Conservation (phyloP, 306 rosid species). For the Betula pendula region DNA sequence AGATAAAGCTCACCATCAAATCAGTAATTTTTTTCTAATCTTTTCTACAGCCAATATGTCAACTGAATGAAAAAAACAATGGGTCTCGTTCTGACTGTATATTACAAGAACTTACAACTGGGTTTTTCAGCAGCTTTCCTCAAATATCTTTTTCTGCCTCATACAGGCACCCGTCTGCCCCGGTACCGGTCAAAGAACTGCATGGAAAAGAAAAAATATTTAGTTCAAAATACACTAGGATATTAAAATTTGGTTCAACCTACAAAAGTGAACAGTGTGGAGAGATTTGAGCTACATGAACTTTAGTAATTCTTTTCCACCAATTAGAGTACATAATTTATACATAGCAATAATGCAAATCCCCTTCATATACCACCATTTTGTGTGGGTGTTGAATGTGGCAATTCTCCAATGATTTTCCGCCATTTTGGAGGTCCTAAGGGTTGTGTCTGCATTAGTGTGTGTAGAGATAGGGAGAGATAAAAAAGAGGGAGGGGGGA, state of each 20-base stretch:
- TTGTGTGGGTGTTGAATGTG: not conserved
- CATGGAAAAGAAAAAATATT: constrained; percentile 27
- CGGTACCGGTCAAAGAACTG: constrained; percentile 87
- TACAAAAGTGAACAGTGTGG: not conserved
- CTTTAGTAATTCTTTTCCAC: not conserved
- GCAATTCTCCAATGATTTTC: not conserved
- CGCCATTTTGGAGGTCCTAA: not conserved
- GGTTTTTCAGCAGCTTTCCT: constrained; percentile 28
- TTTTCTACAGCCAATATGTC: constrained; percentile 20
- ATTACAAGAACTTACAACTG: constrained; percentile 54
- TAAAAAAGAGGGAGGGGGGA: too few relatives aligned
- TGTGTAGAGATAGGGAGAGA: too few relatives aligned
- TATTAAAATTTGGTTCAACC: not conserved
- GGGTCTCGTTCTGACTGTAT: constrained; percentile 37
- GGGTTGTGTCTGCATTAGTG: too few relatives aligned
- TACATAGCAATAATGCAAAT: not conserved
- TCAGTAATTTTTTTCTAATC: not conserved
- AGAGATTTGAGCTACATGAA: not conserved
- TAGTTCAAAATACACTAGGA: constrained; percentile 15
- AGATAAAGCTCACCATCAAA: not conserved
- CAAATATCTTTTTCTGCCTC: constrained; percentile 28
- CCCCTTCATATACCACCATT: not conserved
- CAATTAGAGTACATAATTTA: not conserved
- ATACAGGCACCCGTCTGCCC: constrained; percentile 88
- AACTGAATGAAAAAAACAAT: constrained; percentile 22